phyloP scores from a whole-genome alignment of 148 eudicot species.

The Persicaria maculosa region DNA sequence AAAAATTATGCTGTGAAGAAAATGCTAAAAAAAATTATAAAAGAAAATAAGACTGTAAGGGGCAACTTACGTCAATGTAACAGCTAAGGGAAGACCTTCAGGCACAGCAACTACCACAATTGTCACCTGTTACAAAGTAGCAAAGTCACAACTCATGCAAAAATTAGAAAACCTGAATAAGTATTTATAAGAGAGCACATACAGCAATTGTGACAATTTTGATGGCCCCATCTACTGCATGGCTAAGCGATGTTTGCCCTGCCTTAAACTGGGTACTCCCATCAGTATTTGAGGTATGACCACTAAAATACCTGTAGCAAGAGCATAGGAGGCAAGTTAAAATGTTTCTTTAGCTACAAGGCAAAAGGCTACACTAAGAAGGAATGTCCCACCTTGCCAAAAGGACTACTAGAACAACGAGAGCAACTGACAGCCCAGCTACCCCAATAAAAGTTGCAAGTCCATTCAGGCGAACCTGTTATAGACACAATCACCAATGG shows the following conservation, averaged over 20 bases:
- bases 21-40: neutral
- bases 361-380: neutral
- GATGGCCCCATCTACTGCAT: slow-evolving; percentile 73
- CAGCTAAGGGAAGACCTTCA: slow-evolving; percentile 98
- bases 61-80: slow-evolving; percentile 85
- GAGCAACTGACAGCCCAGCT: slow-evolving; percentile 73
- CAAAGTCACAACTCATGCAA: slow-evolving; percentile 12
- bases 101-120: slow-evolving; percentile 98
- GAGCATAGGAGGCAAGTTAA: neutral
- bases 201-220: slow-evolving; percentile 89
- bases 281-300: slow-evolving; percentile 39
- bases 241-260: slow-evolving; percentile 51
- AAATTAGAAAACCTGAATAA: neutral
- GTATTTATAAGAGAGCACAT: slow-evolving; percentile 27
- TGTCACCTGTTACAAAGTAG: slow-evolving; percentile 61
- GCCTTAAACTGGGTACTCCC: slow-evolving; percentile 40
- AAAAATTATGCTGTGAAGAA: neutral
- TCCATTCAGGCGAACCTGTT: slow-evolving; percentile 87
- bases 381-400: slow-evolving; percentile 41
- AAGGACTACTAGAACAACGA: slow-evolving; percentile 56
- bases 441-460: slow-evolving; percentile 88
- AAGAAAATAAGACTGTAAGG: neutral
- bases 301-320: slow-evolving; percentile 60
- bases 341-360: neutral
- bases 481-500: slow-evolving; percentile 3